A percentile compares a stretch with the other conserved stretches of the same genome.
Evolutionary conservation across 2,329 filamentous ascomycete species (phyloP).

Genomic region (Diaporthe sp.): DNA sequence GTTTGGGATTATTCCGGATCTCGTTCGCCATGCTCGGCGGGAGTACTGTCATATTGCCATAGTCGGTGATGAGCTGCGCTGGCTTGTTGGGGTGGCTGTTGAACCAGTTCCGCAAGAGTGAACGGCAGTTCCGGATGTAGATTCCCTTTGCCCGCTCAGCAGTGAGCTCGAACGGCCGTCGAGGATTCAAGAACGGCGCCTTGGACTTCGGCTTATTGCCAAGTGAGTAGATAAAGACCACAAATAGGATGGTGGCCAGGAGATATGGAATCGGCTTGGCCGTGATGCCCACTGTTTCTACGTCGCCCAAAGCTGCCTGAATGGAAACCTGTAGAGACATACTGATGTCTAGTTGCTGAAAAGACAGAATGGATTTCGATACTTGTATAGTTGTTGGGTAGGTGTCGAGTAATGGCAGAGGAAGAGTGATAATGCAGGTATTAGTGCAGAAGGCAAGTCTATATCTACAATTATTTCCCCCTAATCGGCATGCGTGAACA

Average conservation of each 20-base stretch:
- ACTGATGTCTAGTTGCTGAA: neutral
- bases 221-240: neutral
- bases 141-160: neutral
- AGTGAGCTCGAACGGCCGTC: neutral
- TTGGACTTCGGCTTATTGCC: neutral
- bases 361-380: neutral
- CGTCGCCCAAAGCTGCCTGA: neutral
- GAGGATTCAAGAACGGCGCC: neutral
- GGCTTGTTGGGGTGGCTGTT: slow-evolving; percentile 1
- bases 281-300: neutral
- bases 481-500: neutral
- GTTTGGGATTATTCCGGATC: neutral
- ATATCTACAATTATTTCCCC: neutral
- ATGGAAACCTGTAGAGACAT: neutral
- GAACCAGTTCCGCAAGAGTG: neutral
- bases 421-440: neutral
- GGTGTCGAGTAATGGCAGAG: no score
- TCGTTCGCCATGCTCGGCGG: slow-evolving; percentile 1
- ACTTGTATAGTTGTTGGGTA: neutral
- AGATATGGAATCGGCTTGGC: neutral
- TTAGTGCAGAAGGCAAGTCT: neutral
- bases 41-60: neutral
- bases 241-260: neutral
- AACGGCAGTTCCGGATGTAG: neutral
- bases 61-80: neutral